phyloP scores from a whole-genome alignment of 345 rosid species.

The Anastatica hierochuntica region DNA sequence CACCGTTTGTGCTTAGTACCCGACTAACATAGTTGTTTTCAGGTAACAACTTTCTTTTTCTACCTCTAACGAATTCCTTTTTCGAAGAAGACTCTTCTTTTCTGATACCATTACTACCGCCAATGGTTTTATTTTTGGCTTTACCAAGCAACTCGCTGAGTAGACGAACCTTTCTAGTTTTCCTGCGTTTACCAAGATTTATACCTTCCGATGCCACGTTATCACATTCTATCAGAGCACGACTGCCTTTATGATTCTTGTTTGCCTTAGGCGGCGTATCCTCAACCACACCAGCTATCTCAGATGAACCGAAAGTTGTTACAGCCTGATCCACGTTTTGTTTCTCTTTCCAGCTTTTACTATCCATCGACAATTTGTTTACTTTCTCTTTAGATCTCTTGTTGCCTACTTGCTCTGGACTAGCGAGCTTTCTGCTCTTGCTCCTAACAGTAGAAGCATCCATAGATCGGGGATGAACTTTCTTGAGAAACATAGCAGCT shows the following conservation, averaged over 20 bases:
- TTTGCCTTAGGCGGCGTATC: constrained; percentile 24
- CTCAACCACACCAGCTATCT: constrained; percentile 24
- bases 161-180: constrained; percentile 55
- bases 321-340: constrained; percentile 23
- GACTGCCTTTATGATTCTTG: constrained; percentile 23
- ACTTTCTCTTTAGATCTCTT: constrained; percentile 14
- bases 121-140: constrained; percentile 25
- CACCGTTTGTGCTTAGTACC: neutral
- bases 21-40: constrained; percentile 12
- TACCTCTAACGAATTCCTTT: constrained; percentile 28
- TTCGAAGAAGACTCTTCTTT: constrained; percentile 29
- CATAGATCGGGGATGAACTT: neutral
- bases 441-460: constrained; percentile 7
- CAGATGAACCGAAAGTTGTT: constrained; percentile 25
- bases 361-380: too few species aligned
- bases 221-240: constrained; percentile 27
- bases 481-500: constrained; percentile 12
- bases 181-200: constrained; percentile 40
- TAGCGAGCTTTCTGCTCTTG: constrained; percentile 12
- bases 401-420: constrained; percentile 8
- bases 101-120: too few species aligned
- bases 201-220: constrained; percentile 48
- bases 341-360: constrained; percentile 13
- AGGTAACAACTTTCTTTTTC: constrained; percentile 66
- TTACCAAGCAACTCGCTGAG: constrained; percentile 63